Evolutionary conservation across 2,329 filamentous ascomycete genomes (phyloP), one percentile per base, ranked within the genome.

Genomic region (Apiospora marii): DNA sequence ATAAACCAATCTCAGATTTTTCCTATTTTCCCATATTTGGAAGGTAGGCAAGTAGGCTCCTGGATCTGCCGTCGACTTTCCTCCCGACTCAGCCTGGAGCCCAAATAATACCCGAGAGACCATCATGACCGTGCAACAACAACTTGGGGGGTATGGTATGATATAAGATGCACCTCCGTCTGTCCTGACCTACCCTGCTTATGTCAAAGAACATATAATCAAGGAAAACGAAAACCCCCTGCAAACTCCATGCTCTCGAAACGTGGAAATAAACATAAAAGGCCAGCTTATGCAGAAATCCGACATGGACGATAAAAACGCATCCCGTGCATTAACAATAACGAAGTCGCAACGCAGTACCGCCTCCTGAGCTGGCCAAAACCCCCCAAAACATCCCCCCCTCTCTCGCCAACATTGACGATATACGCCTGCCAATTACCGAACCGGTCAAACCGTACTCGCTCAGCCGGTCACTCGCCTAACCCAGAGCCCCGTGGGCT

Each of bases 401-500:
- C n/a, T 49, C n/a, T 49, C 49, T 72, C 34, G 30, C 37, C 46
- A 34, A 44, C 27, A 27, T 44, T 34, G 30, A 12, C 53, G 30
- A 12, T 64, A 69, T 34, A 30, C 19, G 16, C 19, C 16, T 22
- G 13, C 34, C 58, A 64, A n/a, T 4, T 1, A 37, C 4, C 53
- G 19, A 41, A 41, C 37, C 37, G 19, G 2, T 41, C 19, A 41
- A 37, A 19, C 58, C 58, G 19, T 30, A 2, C 73, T 88, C 81
- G 30, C 73, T 88, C 81, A 92, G 74, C 87, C 89, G 27, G 93
- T 95, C 74, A 95, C 92, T 75, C 94, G 87, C 78, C 92, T 89
- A 69, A 97, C 92, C 94, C 94, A 97, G 13, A 97, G 83, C 43
- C 89, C 89, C 0, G 91, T 92, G 14, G 89, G 90, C 78, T 93